A percentile compares a stretch with the other conserved stretches of the same genome.
Conservation (phyloP, 23 red algal species). For the Porphyridium purpureum region DNA sequence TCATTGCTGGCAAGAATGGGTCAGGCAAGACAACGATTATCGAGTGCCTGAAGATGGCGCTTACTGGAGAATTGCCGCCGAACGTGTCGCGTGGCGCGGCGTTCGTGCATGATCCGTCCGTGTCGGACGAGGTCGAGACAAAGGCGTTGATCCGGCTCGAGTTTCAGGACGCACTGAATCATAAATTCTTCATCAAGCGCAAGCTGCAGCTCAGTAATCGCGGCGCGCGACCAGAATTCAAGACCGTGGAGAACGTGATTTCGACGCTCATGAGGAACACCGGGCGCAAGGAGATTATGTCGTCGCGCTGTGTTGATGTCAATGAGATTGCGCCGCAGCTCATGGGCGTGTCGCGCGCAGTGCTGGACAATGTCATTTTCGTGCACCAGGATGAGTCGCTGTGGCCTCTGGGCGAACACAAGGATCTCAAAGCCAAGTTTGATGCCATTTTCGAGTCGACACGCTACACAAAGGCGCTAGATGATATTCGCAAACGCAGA, state of each 20-base stretch:
- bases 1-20: constrained; percentile 92
- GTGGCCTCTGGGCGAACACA: constrained; percentile 78
- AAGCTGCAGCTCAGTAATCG: constrained; percentile 61
- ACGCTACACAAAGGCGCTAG: constrained; percentile 85
- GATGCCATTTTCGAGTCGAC: constrained; percentile 94
- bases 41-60: constrained; percentile 89
- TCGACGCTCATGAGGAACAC: constrained; percentile 24
- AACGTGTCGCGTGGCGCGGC: constrained; percentile 77
- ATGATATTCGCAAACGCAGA: constrained; percentile 59
- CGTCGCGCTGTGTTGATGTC: constrained; percentile 32
- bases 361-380: constrained; percentile 94
- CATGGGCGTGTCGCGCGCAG: constrained; percentile 73
- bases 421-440: constrained; percentile 71
- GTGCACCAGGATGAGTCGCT: constrained; percentile 95
- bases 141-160: constrained; percentile 92
- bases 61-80: constrained; percentile 89
- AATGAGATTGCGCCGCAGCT: constrained; percentile 65
- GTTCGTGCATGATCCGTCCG: constrained; percentile 87
- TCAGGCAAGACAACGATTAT: constrained; percentile 94
- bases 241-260: constrained; percentile 42
- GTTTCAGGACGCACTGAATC: constrained; percentile 55
- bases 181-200: constrained; percentile 60
- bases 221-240: constrained; percentile 24
- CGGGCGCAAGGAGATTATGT: constrained; percentile 6
- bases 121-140: constrained; percentile 59